Evolutionary conservation across 2,329 filamentous ascomycete genomes (phyloP).

Genomic region (Chrysosporium queenslandicum): DNA sequence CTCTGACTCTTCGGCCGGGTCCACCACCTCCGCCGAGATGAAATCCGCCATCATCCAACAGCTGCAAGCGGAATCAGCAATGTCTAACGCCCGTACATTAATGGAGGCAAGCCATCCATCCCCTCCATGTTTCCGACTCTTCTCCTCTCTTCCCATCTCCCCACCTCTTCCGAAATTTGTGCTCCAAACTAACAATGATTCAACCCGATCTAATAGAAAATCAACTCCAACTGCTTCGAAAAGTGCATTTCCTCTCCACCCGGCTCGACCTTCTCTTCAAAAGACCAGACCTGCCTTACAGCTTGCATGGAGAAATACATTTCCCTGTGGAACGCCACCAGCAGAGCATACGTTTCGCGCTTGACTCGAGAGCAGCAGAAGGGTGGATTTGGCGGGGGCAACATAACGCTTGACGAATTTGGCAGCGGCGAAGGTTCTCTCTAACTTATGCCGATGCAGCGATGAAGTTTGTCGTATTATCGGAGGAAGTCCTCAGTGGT

Average conservation of each 20-base stretch:
- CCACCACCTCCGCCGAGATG: conserved; percentile 27
- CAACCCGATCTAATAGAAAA: conserved; percentile 46
- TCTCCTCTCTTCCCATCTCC: too few relatives aligned
- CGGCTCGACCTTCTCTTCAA: conserved; percentile 53
- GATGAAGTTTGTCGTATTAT: background rate
- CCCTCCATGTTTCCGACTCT: too few relatives aligned
- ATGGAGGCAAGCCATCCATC: conserved; percentile 45
- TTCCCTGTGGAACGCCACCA: conserved; percentile 65
- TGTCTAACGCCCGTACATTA: conserved; percentile 58
- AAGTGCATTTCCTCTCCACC: conserved; percentile 61
- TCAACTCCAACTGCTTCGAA: conserved; percentile 73
- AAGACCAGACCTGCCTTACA: conserved; percentile 61
- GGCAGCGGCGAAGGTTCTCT: background rate
- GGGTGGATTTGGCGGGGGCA: background rate
- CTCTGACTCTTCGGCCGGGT: conserved; percentile 20
- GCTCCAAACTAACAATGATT: background rate
- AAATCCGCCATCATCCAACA: conserved; percentile 54
- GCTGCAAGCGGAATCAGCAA: conserved; percentile 53
- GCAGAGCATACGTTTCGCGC: conserved; percentile 54
- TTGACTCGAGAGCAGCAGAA: conserved; percentile 40
- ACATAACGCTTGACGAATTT: background rate
- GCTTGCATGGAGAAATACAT: conserved; percentile 82
- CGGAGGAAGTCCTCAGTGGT: background rate
- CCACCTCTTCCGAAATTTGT: background rate
- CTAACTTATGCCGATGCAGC: background rate